Evolutionary conservation across 768 basidiomycete genomes (phyloP).

Genomic region (Paxillus involutus): DNA sequence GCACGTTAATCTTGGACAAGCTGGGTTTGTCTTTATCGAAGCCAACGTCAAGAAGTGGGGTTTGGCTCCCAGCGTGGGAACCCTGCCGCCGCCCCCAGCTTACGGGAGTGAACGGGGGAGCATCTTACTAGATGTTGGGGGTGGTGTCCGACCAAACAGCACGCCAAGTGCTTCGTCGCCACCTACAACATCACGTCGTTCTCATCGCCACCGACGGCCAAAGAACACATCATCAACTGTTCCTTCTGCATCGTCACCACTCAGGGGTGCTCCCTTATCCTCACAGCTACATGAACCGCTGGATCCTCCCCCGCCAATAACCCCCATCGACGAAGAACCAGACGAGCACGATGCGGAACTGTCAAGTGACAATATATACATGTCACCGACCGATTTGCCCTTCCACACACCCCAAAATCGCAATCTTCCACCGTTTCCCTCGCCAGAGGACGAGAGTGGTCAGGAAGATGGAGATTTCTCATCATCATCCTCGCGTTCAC

Average conservation of each 20-base stretch:
- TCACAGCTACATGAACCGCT: slow-evolving; percentile 47
- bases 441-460: slow-evolving; percentile 19
- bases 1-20: slow-evolving; percentile 96
- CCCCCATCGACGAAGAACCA: slow-evolving; percentile 70
- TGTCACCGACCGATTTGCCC: slow-evolving; percentile 64
- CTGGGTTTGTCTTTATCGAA: slow-evolving; percentile 98
- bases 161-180: slow-evolving; percentile 47
- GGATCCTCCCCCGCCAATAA: slow-evolving; percentile 64
- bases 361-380: slow-evolving; percentile 49
- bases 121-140: slow-evolving; percentile 89
- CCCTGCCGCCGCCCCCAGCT: slow-evolving; percentile 94
- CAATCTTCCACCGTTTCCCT: slow-evolving; percentile 45
- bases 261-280: slow-evolving; percentile 51
- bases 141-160: slow-evolving; percentile 31
- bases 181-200: slow-evolving; percentile 46
- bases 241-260: slow-evolving; percentile 62
- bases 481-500: slow-evolving; percentile 49
- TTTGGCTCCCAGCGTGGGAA: slow-evolving; percentile 94
- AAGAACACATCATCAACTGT: slow-evolving; percentile 37
- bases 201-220: slow-evolving; percentile 60
- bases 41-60: slow-evolving; percentile 99
- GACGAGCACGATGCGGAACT: slow-evolving; percentile 50
- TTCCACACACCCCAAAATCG: slow-evolving; percentile 54
- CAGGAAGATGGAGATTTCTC: slow-evolving; percentile 28
- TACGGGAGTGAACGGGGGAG: slow-evolving; percentile 97